These are phyloP conservation scores for Colletotrichum chrysophilum DNA, from an alignment of 2,329 filamentous ascomycete genomes.

Conservation along the genomic window DNA sequence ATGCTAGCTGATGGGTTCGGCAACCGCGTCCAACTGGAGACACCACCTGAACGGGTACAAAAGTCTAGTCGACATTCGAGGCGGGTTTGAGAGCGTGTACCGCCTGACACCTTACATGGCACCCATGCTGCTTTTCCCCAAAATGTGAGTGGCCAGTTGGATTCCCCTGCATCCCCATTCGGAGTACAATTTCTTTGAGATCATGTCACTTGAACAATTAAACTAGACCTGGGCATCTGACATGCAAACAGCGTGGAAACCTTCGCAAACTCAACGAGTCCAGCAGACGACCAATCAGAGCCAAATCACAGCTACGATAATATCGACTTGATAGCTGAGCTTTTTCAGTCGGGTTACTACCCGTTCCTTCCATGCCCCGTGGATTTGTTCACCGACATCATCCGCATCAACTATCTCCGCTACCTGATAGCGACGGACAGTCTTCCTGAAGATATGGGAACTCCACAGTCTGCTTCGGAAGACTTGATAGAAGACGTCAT, in stretches of 20 bases:
- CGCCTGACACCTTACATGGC: background rate
- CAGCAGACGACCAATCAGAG: constrained; percentile 34
- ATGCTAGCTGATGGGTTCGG: constrained; percentile 26
- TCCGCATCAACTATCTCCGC: constrained; percentile 42
- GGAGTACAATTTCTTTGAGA: rapidly evolving
- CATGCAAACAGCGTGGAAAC: constrained; percentile 30
- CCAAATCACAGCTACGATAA: constrained; percentile 16
- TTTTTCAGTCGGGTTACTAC: constrained; percentile 25
- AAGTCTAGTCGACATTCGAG: constrained; percentile 11
- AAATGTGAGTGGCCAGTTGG: background rate
- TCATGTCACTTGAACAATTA: background rate
- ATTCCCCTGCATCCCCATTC: background rate
- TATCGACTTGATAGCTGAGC: constrained; percentile 32
- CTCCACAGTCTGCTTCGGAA: constrained; percentile 1
- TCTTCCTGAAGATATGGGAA: constrained; percentile 6
- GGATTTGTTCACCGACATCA: constrained; percentile 34
- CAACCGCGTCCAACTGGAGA: constrained; percentile 36
- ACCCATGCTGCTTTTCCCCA: background rate
- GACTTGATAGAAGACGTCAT: constrained; percentile 22
- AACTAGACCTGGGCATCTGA: background rate
- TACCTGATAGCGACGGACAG: constrained; percentile 17
- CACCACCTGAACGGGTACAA: constrained; percentile 32
- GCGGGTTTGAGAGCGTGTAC: background rate
- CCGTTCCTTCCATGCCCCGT: constrained; percentile 35
- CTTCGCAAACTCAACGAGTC: constrained; percentile 40